A percentile compares a stretch with the other conserved stretches of the same genome.
Evolutionary conservation across 805 yeast species (phyloP).

Genomic region (Schwanniomyces yamadae): DNA sequence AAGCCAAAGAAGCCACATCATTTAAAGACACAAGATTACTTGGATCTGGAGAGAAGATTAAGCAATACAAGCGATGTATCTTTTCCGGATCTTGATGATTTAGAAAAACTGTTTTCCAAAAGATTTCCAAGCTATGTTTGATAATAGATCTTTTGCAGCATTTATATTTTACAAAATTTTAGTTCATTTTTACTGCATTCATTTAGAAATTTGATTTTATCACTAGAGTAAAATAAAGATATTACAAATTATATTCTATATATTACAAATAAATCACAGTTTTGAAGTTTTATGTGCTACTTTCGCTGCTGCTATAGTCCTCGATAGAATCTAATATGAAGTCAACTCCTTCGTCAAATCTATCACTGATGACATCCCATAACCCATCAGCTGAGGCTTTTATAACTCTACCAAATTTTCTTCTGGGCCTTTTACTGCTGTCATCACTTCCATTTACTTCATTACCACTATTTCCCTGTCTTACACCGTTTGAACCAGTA

Average conservation of each 20-base stretch:
- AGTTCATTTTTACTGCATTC: background rate
- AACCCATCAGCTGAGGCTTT: slow-evolving; percentile 71
- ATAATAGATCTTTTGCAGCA: background rate
- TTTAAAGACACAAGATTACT: slow-evolving; percentile 36
- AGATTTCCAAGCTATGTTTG: slow-evolving; percentile 62
- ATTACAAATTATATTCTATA: too few relatives aligned
- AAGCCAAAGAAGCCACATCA: slow-evolving; percentile 65
- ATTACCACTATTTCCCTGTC: slow-evolving; percentile 10
- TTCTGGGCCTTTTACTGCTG: slow-evolving; percentile 68
- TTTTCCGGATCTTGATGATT: slow-evolving; percentile 54
- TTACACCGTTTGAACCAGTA: slow-evolving; percentile 27
- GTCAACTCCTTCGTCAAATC: slow-evolving; percentile 83
- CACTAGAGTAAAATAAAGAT: too few relatives aligned
- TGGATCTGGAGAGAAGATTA: slow-evolving; percentile 19
- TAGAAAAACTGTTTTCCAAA: slow-evolving; percentile 56
- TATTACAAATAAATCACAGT: slow-evolving; percentile 1
- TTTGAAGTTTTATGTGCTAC: slow-evolving; percentile 7
- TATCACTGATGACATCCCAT: slow-evolving; percentile 72
- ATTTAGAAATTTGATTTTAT: background rate
- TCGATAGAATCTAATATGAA: slow-evolving; percentile 79
- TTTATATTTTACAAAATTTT: background rate
- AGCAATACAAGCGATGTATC: slow-evolving; percentile 43
- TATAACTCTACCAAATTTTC: slow-evolving; percentile 87
- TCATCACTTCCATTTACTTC: slow-evolving; percentile 25
- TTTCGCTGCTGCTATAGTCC: slow-evolving; percentile 37